Percentiles rank a stretch among this genome's conserved stretches.
phyloP scores from a whole-genome alignment of 441 rosid genomes.

The Adansonia gregorii region DNA sequence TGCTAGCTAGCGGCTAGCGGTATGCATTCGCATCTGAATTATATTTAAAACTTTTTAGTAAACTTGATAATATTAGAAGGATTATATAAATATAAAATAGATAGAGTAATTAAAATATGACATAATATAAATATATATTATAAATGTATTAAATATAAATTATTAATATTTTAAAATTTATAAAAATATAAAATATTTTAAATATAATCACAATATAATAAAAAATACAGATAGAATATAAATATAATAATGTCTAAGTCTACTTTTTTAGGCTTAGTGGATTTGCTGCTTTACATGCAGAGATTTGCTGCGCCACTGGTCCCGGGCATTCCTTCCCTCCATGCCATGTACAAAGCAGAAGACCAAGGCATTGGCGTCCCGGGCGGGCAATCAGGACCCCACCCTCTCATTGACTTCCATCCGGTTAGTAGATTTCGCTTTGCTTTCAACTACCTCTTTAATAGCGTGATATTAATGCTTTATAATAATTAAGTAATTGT shows the following conservation, averaged over 20 bases:
- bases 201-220: no score
- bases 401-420: constrained; percentile 61
- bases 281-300: constrained; percentile 37
- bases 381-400: constrained; percentile 46
- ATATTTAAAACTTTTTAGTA: no score
- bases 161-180: no score
- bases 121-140: no score
- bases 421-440: constrained; percentile 54
- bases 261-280: background rate
- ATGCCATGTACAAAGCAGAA: constrained; percentile 58
- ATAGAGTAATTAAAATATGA: no score
- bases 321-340: constrained; percentile 55
- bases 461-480: background rate
- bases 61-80: no score
- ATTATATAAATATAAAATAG: no score
- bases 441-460: constrained; percentile 8
- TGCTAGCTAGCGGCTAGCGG: background rate
- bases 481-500: background rate
- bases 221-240: no score
- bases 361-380: constrained; percentile 45
- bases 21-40: background rate
- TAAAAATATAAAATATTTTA: no score
- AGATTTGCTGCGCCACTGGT: constrained; percentile 60
- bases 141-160: no score
- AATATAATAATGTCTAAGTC: no score